Percentiles rank a stretch among this genome's conserved stretches.
Conservation (phyloP, 75 land plant species). For the Isoetes taiwanensis region DNA sequence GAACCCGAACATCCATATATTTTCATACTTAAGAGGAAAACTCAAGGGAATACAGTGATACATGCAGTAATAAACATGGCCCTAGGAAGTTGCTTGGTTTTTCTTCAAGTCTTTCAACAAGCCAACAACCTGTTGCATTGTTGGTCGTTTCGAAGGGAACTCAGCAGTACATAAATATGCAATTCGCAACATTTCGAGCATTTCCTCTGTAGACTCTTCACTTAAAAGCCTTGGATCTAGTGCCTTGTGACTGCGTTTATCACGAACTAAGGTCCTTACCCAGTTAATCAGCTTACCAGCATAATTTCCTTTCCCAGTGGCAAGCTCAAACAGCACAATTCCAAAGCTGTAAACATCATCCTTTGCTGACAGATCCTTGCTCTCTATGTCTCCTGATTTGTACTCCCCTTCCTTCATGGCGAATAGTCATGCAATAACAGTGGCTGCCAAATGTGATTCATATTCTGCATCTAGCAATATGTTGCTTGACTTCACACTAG, state of each 20-base stretch:
- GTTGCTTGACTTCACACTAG: constrained; percentile 55
- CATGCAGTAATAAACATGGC: no score
- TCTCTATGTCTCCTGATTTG: no score
- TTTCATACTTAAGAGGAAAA: no score
- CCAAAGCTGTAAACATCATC: constrained; percentile 71
- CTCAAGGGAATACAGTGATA: no score
- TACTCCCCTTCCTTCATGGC: no score
- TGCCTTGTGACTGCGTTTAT: constrained; percentile 25
- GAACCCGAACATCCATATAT: no score
- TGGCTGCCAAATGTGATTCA: constrained; percentile 49
- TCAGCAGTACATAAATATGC: constrained; percentile 84
- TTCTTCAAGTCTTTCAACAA: constrained; percentile 79
- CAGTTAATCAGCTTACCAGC: constrained; percentile 47
- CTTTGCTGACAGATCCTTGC: no score
- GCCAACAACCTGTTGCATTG: constrained; percentile 85
- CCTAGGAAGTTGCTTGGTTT: no score
- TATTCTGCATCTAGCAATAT: constrained; percentile 33
- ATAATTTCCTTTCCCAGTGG: constrained; percentile 46
- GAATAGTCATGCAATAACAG: constrained; percentile 42
- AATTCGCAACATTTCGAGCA: constrained; percentile 63
- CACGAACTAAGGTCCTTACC: constrained; percentile 47
- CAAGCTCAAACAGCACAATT: constrained; percentile 52
- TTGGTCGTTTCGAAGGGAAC: constrained; percentile 57
- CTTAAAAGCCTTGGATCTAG: constrained; percentile 57
- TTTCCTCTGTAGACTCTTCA: constrained; percentile 36